Evolutionary conservation across 2,329 filamentous ascomycete species (phyloP).

Genomic region (Nigrospora sphaerica): DNA sequence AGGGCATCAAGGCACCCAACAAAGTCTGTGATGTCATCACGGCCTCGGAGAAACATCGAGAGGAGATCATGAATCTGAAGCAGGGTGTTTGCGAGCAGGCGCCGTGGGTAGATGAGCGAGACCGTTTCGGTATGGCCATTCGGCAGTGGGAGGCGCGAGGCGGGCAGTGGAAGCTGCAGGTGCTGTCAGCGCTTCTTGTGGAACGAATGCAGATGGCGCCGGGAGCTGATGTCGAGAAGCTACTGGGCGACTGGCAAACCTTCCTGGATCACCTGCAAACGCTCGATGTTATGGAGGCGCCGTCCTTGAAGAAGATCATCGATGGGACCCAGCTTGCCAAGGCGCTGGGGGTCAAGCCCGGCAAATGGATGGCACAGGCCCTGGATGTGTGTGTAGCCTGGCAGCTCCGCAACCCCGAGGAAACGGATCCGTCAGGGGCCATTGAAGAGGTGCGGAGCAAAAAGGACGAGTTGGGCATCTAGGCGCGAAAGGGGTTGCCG

Average conservation of each 20-base stretch:
- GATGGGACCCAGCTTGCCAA: slow-evolving; percentile 70
- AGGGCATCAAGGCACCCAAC: slow-evolving; percentile 75
- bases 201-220: slow-evolving; percentile 42
- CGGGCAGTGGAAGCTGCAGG: slow-evolving; percentile 63
- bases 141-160: slow-evolving; percentile 58
- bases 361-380: slow-evolving; percentile 77
- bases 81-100: slow-evolving; percentile 39
- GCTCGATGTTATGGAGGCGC: slow-evolving; percentile 50
- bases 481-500: not conserved
- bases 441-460: slow-evolving; percentile 51
- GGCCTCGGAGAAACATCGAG: slow-evolving; percentile 54
- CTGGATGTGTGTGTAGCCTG: slow-evolving; percentile 76
- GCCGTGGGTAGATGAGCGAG: slow-evolving; percentile 43
- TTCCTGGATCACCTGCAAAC: slow-evolving; percentile 49
- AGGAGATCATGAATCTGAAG: slow-evolving; percentile 58
- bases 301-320: slow-evolving; percentile 55
- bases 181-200: slow-evolving; percentile 59
- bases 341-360: slow-evolving; percentile 62
- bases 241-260: slow-evolving; percentile 42
- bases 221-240: slow-evolving; percentile 22
- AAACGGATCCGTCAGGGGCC: slow-evolving; percentile 49
- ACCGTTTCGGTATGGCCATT: slow-evolving; percentile 67
- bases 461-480: slow-evolving; percentile 45
- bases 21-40: slow-evolving; percentile 64
- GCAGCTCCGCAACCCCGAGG: slow-evolving; percentile 75